Evolutionary conservation across 73 alveolate species (phyloP).

Genomic region (Urostyla sp.): DNA sequence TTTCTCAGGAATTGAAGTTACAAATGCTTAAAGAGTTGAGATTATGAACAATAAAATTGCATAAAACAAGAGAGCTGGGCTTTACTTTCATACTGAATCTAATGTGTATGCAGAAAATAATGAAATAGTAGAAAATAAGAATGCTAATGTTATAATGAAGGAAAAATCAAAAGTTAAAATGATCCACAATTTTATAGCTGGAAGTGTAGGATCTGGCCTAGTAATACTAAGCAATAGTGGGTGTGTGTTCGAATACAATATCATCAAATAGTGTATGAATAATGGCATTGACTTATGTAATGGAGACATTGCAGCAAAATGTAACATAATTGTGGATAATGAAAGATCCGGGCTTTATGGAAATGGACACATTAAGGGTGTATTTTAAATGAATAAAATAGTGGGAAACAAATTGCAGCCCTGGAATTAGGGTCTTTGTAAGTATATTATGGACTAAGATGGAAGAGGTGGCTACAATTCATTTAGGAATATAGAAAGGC

Average conservation of each 20-base stretch:
- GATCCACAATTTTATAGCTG: neutral
- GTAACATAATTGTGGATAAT: neutral
- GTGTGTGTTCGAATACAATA: neutral
- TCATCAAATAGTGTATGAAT: neutral
- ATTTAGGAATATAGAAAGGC: neutral
- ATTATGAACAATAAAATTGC: neutral
- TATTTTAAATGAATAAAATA: neutral
- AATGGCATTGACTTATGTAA: slow-evolving; percentile 28
- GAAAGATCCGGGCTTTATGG: slow-evolving; percentile 5
- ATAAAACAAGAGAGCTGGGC: slow-evolving; percentile 25
- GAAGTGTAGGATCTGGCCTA: slow-evolving; percentile 22
- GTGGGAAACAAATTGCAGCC: neutral
- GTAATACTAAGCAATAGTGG: neutral
- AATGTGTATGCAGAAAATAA: slow-evolving; percentile 8
- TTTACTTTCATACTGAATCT: slow-evolving; percentile 33
- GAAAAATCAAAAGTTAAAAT: slow-evolving; percentile 20
- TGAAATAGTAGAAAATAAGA: slow-evolving; percentile 9
- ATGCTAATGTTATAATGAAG: slow-evolving; percentile 12
- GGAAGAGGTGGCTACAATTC: neutral
- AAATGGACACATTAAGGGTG: slow-evolving; percentile 26
- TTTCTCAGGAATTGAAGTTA: slow-evolving; percentile 47
- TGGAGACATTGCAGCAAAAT: neutral
- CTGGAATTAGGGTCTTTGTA: slow-evolving; percentile 9
- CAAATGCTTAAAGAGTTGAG: slow-evolving; percentile 46
- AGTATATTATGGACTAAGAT: slow-evolving; percentile 11